Base-by-base conservation (phyloP, 208 protist genomes). In the Porcisia hertigi region DNA sequence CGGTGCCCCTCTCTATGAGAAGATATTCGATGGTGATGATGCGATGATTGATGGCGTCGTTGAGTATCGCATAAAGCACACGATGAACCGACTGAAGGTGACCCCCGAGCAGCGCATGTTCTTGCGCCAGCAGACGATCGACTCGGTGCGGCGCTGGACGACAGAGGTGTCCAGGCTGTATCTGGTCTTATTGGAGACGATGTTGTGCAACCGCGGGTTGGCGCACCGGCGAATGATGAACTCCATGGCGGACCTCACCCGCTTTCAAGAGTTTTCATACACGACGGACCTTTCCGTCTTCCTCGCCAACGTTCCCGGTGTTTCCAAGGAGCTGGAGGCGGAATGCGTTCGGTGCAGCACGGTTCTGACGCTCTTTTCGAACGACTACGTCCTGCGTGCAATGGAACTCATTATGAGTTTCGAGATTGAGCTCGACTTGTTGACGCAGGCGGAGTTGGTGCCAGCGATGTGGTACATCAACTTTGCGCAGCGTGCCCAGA, bases 121-220 rank as follows among this genome's bases (percentile, higher is more conserved):
- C 43, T 60, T 94, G 55, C 87, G 87, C 62, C 83, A 93, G 78
- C 88, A 94, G 73, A 94, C 90, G 7, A 47, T 83, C 25, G 90
- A 94, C 58, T 77, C 84, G 20, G 80, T 94, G 71, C 85, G 81
- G 52, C 81, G 79, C 59, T 96, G 92, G 90, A 82, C 78, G 23
- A 67, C 71, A 20, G 89, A 93, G 81, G 88, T 88, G 72, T 80
- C 82, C 74, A 92, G 88, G 86, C 74, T 81, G 43, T 94, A 92
- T 75, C 78, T 96, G 1, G 73, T 92, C 49, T 86, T 94, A 70
- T 76, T 94, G 11, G 92, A 96, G 85, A 85, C 85, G 39, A 93
- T 96, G 92, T 84, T 96, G 57, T 96, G 92, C 87, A 96, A 92
- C 75, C 92, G 92, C 69, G 92, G 92, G 25, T 81, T 94, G 36